phyloP scores from a whole-genome alignment of 371 early-diverging fungal genomes.

The Apophysomyces ossiformis region DNA sequence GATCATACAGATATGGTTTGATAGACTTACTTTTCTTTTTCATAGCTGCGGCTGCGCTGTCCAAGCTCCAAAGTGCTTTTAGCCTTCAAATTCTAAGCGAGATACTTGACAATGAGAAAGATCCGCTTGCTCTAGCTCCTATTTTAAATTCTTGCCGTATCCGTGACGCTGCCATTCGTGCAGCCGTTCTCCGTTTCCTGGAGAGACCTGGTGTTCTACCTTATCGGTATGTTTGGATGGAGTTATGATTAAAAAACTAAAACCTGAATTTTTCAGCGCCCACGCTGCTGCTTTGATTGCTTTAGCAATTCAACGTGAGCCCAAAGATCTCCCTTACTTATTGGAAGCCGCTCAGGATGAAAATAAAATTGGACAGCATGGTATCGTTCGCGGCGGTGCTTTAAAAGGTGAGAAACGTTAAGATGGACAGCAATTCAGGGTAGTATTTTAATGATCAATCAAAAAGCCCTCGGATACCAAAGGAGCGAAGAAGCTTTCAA shows the following conservation, averaged over 20 bases:
- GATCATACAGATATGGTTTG: too few species aligned
- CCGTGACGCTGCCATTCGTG: slow-evolving; percentile 42
- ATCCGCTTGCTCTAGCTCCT: slow-evolving; percentile 36
- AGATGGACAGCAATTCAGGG: background rate
- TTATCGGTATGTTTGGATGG: slow-evolving; percentile 25
- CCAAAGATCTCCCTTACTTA: slow-evolving; percentile 43
- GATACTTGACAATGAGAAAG: slow-evolving; percentile 46
- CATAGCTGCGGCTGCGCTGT: slow-evolving; percentile 39
- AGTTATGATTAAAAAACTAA: background rate
- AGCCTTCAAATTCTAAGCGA: slow-evolving; percentile 49
- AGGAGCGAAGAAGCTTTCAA: slow-evolving; percentile 49
- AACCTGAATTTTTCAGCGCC: slow-evolving; percentile 23
- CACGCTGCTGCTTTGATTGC: slow-evolving; percentile 33
- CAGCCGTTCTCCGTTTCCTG: slow-evolving; percentile 39
- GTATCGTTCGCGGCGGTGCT: slow-evolving; percentile 37
- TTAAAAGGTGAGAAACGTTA: slow-evolving; percentile 30
- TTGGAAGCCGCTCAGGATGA: slow-evolving; percentile 44
- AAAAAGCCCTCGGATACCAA: slow-evolving; percentile 43
- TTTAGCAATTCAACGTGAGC: slow-evolving; percentile 49
- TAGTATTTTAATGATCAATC: background rate
- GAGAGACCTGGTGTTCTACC: slow-evolving; percentile 29
- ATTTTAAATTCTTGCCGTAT: slow-evolving; percentile 27
- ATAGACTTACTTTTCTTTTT: too few species aligned
- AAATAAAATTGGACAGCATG: slow-evolving; percentile 45
- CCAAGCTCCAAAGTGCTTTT: slow-evolving; percentile 35